Base-by-base conservation (phyloP, 192 early-diverging fungal genomes). In the Mortierella claussenii region DNA sequence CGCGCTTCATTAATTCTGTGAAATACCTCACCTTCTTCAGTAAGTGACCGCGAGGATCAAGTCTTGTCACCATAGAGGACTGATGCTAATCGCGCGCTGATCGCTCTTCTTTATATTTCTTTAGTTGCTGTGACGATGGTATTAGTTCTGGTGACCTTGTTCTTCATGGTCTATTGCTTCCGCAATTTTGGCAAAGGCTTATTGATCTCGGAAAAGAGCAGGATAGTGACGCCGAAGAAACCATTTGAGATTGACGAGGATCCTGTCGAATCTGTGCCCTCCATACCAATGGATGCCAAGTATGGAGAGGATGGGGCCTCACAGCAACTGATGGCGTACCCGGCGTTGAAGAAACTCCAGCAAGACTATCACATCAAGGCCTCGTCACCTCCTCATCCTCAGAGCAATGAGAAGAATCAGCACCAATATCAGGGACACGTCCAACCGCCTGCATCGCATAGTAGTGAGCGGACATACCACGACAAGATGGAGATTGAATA, bases 21-120 rank as follows among this genome's bases (percentile, higher is more conserved):
- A 76, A 67, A 13, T 76, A 67, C n/a, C 52, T 76, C n/a, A 76
- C 73, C 10, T 76, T 76, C 40, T 76, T 76, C 46, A 76, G 73
- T 76, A 76, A 62, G 73, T 61, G n/a, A 49, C 12, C 21, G 2
- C 5, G 23, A 15, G 18, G 7, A 15, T 48, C 6, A 48, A n/a
- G n/a, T n/a, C n/a, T n/a, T n/a, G n/a, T n/a, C n/a, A n/a, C n/a
- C n/a, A n/a, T n/a, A n/a, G n/a, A n/a, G n/a, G n/a, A n/a, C n/a
- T n/a, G n/a, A n/a, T n/a, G n/a, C n/a, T n/a, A n/a, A n/a, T n/a
- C n/a, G n/a, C n/a, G n/a, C n/a, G n/a, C n/a, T n/a, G n/a, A n/a
- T n/a, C n/a, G n/a, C n/a, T n/a, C n/a, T n/a, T n/a, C n/a, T n/a
- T n/a, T n/a, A n/a, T 10, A 10, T 24, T 43, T 20, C 15, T 0